These are phyloP conservation scores for Lizonia empirigonia DNA, from an alignment of 2,329 filamentous ascomycete species.

Conservation along the genomic window DNA sequence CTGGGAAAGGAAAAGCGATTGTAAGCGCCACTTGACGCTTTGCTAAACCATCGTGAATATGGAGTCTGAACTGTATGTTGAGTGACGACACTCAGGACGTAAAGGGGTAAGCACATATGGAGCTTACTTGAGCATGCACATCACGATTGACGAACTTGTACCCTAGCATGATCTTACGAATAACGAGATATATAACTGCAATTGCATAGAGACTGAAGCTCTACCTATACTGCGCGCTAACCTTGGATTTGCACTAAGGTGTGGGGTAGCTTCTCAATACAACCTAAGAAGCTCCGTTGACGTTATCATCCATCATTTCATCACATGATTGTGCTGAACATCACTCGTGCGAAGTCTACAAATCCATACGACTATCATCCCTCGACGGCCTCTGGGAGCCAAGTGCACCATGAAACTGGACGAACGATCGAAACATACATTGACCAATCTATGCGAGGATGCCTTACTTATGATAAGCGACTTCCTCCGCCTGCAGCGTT, in stretches of 20 bases:
- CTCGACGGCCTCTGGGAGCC: not conserved
- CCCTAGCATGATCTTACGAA: constrained; percentile 7
- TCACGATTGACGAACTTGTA: constrained; percentile 7
- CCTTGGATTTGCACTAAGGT: not conserved
- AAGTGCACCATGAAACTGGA: not conserved
- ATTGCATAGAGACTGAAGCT: not conserved
- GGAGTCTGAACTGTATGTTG: not conserved
- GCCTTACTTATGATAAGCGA: constrained; percentile 24
- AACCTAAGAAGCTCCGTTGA: constrained; percentile 13
- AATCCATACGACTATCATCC: not conserved
- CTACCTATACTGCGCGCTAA: not conserved
- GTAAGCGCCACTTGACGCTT: constrained; percentile 27
- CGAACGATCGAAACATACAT: constrained; percentile 10
- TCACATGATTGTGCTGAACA: not conserved
- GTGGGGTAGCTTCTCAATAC: constrained; percentile 16
- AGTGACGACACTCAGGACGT: not conserved
- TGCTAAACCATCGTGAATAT: not conserved
- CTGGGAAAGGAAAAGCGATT: constrained; percentile 37
- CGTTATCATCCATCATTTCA: not conserved
- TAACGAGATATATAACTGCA: constrained; percentile 10
- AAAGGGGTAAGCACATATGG: not conserved
- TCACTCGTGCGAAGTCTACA: not conserved
- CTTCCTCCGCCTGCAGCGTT: constrained; percentile 2
- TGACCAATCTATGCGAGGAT: constrained; percentile 24
- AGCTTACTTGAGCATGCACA: not conserved